These are phyloP conservation scores for Mycena capillaripes DNA, from an alignment of 768 basidiomycete species.

Conservation along the genomic window DNA sequence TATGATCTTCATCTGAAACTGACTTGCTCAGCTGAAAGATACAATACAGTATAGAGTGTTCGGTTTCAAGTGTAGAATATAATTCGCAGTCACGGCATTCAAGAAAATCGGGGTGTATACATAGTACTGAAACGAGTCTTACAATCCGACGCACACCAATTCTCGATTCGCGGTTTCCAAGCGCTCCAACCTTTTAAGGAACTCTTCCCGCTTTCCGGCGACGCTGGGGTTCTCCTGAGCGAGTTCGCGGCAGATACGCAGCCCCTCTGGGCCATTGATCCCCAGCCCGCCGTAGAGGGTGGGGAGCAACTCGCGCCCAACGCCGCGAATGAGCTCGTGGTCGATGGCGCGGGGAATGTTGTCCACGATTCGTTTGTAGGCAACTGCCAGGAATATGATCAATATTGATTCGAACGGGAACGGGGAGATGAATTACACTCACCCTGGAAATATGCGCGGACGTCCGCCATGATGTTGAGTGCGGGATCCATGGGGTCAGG, in stretches of 20 bases:
- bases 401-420: background rate
- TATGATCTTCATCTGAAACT: too few relatives aligned
- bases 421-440: background rate
- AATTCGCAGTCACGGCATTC: too few relatives aligned
- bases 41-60: too few relatives aligned
- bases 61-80: too few relatives aligned
- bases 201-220: background rate
- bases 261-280: constrained; percentile 60
- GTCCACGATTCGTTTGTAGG: background rate
- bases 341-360: background rate
- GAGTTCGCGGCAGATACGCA: constrained; percentile 62
- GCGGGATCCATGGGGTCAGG: constrained; percentile 53
- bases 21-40: too few relatives aligned
- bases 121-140: too few relatives aligned
- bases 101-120: too few relatives aligned
- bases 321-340: background rate
- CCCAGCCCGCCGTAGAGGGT: background rate
- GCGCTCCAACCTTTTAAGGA: background rate
- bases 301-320: background rate
- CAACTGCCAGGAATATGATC: background rate
- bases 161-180: background rate
- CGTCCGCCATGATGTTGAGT: constrained; percentile 63
- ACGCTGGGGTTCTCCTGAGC: constrained; percentile 57
- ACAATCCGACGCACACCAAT: background rate
- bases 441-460: constrained; percentile 69